Evolutionary conservation across 2,329 filamentous ascomycete species (phyloP), one percentile per base, ranked within the genome.

Genomic region (Exophiala dermatitidis): DNA sequence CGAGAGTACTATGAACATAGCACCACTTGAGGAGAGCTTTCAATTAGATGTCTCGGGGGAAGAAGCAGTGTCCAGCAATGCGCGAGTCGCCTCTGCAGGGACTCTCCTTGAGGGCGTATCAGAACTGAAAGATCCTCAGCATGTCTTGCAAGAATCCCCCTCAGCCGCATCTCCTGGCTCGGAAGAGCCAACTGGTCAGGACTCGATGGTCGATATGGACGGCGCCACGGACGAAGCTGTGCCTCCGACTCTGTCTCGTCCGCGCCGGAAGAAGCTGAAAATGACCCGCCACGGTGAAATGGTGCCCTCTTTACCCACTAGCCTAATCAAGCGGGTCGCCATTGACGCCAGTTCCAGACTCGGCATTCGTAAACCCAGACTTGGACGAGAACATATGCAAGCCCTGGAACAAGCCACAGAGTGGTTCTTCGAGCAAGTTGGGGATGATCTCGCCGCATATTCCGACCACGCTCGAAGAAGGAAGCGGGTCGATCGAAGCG

Each of bases 361-460:
- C 1, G 84, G 85, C 5, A 84, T 83, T 33, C 84, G 80, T 1
- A 88, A 85, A 62, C 74, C 80, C 3, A 87, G 84, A 60, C 79
- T 95, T 44, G 82, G 78, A 53, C 82, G 85, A 43, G 87, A 93
- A 48, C 84, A 86, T 1, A 72, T 95, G 36, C 78, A 80, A 31
- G 84, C 85, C 3, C 81, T 95, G 50, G 83, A 85, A 64, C 84
- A 89, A 66, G 88, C 89, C 0, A 87, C 87, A 2, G 88, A 94
- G 57, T 93, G 88, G 85, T 95, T 90, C 69, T 95, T 95, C 67
- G 88, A 94, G 70, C 90, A 95, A 68, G 74, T 87, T 2, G 83
- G 86, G 45, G 86, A 90, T 56, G 89, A 95, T 65, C 71, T 95
- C 50, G 80, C 81, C 8, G 84, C 83, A 2, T 95, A 90, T 68